Base-by-base conservation (phyloP, 768 basidiomycete genomes). In the Collybia sordida region DNA sequence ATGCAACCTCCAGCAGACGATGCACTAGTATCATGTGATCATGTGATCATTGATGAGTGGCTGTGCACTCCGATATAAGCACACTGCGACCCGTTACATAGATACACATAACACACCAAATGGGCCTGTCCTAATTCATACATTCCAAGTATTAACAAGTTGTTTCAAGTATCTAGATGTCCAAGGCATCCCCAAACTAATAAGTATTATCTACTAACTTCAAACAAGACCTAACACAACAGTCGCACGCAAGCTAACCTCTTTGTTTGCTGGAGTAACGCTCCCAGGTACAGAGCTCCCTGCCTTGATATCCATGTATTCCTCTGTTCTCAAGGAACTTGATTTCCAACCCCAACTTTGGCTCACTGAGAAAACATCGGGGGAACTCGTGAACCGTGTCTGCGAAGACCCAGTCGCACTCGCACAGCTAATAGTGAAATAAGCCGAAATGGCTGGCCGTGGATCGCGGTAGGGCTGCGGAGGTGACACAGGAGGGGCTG, bases 271-370 rank as follows among this genome's bases (percentile, higher is more conserved):
- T 17, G 49, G 22, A 12, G 51, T 4, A 15, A 42, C 53, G 22
- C 50, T 55, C 18, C 52, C 61, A 2, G 65, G 42, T 11, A 60
- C 54, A 21, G 57, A 57, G 51, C 65, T 61, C 14, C 72, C 64
- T 28, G 66, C 62, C 14, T 68, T 67, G 43, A 81, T 60, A 53
- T 79, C 69, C 52, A 72, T 60, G 58, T 78, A 74, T 49, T 78
- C 81, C 46, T 83, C 80, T 17, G 73, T 75, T 63, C 68, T 63
- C 51, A 78, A 56, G 11, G 77, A 72, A 51, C 77, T 78, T 12
- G 75, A 74, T 70, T 93, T 93, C 93, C 93, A 95, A 0, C 93
- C 94, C 94, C 93, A 96, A 54, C 88, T 91, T 73, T 94, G 91
- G 52, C 84, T 83, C 39, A 93, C 76, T 23, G 85, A 77, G 63